Conservation (phyloP, 108 stramenopile genomes). For the Stephanodiscus triporus region DNA sequence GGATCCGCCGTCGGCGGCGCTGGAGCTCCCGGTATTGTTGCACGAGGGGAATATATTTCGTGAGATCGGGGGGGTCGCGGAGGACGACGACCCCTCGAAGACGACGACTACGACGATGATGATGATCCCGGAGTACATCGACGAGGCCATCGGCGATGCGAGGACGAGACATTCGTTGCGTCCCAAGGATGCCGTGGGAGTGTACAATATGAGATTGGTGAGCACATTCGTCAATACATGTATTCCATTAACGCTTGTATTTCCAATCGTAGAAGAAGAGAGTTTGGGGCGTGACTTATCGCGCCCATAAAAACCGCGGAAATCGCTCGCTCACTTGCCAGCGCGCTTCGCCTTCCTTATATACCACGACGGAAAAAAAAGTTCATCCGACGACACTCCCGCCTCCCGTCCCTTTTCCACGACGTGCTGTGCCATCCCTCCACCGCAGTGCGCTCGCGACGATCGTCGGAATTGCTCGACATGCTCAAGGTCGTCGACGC, state of each 20-base stretch:
- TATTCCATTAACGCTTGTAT: neutral
- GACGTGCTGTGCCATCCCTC: constrained; percentile 22
- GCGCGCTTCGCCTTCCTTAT: no score
- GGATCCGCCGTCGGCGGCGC: no score
- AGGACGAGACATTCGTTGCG: constrained; percentile 15
- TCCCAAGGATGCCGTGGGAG: constrained; percentile 19
- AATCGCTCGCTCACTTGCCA: no score
- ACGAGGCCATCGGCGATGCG: constrained; percentile 30
- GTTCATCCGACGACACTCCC: constrained; percentile 40
- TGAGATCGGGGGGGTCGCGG: neutral
- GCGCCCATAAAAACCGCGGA: no score
- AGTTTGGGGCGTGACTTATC: no score
- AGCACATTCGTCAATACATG: neutral
- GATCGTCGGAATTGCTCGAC: constrained; percentile 30
- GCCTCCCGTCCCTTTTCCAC: constrained; percentile 31
- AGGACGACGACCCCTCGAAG: neutral
- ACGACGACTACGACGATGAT: neutral
- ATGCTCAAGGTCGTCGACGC: constrained; percentile 34
- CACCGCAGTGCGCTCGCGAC: constrained; percentile 10
- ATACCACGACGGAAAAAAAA: neutral
- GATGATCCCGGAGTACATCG: constrained; percentile 42
- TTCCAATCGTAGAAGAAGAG: no score
- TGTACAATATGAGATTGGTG: constrained; percentile 48
- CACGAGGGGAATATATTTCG: constrained; percentile 40
- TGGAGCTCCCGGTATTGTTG: constrained; percentile 31